Evolutionary conservation across 345 rosid genomes (phyloP).

Genomic region (Eucalyptus melliodora): DNA sequence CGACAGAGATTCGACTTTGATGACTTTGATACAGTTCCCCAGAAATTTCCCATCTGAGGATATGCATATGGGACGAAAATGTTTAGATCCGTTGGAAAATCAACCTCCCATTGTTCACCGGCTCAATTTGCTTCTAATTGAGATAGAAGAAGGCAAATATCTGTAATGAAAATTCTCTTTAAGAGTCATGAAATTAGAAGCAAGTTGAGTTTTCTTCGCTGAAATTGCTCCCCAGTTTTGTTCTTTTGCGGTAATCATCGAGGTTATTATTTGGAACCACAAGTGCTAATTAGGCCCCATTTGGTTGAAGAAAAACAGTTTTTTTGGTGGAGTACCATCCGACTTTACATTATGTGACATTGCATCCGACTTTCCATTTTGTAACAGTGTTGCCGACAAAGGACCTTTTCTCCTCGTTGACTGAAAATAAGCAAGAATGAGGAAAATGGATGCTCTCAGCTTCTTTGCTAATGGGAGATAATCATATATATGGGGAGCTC

Average conservation of each 20-base stretch:
- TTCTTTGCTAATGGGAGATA: not conserved
- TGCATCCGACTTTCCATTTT: not conserved
- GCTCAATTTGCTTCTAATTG: not conserved
- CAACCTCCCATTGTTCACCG: not conserved
- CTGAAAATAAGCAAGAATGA: not conserved
- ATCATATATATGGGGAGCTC: not conserved
- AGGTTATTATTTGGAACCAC: not conserved
- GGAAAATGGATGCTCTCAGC: not conserved
- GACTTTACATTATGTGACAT: not conserved
- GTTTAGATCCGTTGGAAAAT: not conserved
- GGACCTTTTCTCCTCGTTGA: not conserved
- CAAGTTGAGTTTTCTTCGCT: not conserved
- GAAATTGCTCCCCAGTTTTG: not conserved
- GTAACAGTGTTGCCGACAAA: not conserved
- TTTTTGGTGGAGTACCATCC: not conserved
- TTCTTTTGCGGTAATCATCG: not conserved
- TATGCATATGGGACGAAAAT: not conserved
- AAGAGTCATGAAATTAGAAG: not conserved
- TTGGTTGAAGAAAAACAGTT: not conserved
- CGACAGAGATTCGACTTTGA: constrained; percentile 91
- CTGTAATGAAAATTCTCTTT: not conserved
- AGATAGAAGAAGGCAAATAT: not conserved
- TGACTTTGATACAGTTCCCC: constrained; percentile 82
- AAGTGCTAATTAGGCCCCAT: not conserved
- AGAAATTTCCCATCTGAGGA: constrained; percentile 59